A percentile compares a stretch with the other conserved stretches of the same genome.
These are phyloP conservation scores for Hymenoscyphus scutula DNA, from an alignment of 2,329 filamentous ascomycete genomes.

Conservation along the genomic window DNA sequence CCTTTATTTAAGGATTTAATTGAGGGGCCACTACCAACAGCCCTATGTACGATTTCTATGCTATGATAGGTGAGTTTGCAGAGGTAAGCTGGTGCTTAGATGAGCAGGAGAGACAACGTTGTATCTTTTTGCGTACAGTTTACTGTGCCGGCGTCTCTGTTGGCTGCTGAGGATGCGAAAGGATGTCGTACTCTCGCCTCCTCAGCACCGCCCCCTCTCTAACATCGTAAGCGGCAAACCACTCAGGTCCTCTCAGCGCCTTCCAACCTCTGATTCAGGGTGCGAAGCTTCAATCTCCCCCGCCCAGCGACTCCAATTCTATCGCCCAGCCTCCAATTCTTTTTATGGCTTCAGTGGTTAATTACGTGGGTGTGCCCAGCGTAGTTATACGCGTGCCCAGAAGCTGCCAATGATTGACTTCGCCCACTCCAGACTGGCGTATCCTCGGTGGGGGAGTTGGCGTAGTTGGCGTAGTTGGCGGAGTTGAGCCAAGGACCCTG, in stretches of 20 bases:
- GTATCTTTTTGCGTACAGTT: not conserved
- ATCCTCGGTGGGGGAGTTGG: not conserved
- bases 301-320: not conserved
- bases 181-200: not conserved
- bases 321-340: too few species aligned
- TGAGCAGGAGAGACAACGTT: not conserved
- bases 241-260: not conserved
- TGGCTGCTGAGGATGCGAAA: not conserved
- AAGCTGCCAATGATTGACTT: not conserved
- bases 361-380: not conserved
- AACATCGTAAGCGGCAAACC: not conserved
- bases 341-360: not conserved
- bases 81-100: not conserved
- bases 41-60: not conserved
- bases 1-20: not conserved
- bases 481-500: not conserved
- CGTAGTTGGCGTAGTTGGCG: too few species aligned
- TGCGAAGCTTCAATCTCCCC: not conserved
- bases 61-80: not conserved
- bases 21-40: not conserved
- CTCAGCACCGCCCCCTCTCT: not conserved
- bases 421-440: not conserved
- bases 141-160: not conserved
- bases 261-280: not conserved
- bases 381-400: not conserved